Conservation (phyloP, 225 moss, liverwort and hornwort species). For the Asterella californica region DNA sequence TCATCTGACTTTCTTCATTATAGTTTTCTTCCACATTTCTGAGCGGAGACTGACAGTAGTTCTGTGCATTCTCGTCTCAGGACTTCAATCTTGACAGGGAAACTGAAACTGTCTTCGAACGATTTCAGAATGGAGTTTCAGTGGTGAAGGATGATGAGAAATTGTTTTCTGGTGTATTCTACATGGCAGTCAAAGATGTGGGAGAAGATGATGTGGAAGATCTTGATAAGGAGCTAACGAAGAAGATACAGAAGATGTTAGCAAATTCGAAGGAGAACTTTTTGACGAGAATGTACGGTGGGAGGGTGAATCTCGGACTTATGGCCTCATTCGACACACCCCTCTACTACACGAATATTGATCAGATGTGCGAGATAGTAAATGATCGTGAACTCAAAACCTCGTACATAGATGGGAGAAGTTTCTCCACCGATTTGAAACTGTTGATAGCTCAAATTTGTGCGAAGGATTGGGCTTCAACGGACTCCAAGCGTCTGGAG, state of each 20-base stretch:
- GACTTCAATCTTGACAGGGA: constrained; percentile 48
- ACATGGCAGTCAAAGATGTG: constrained; percentile 64
- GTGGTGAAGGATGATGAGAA: constrained; percentile 42
- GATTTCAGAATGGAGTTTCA: constrained; percentile 46
- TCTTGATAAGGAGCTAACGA: constrained; percentile 45
- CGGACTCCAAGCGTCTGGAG: constrained; percentile 52
- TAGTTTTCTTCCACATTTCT: too few relatives aligned
- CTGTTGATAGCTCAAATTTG: constrained; percentile 48
- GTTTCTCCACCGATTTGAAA: constrained; percentile 51
- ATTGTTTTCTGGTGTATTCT: constrained; percentile 55
- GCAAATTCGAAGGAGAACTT: constrained; percentile 39
- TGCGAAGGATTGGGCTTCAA: constrained; percentile 55
- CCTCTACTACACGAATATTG: constrained; percentile 36
- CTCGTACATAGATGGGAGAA: constrained; percentile 35
- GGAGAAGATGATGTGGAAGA: constrained; percentile 51
- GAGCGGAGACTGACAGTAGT: background rate
- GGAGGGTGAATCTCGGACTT: constrained; percentile 42
- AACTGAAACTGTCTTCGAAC: constrained; percentile 37
- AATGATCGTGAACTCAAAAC: constrained; percentile 12
- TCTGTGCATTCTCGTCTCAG: constrained; percentile 9
- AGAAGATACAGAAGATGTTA: constrained; percentile 47
- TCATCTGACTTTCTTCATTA: too few relatives aligned
- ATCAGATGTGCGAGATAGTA: background rate
- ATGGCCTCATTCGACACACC: constrained; percentile 54
- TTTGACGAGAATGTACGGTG: constrained; percentile 59